Conservation (phyloP, 495 filamentous ascomycete species). For the Lichina pygmaea region DNA sequence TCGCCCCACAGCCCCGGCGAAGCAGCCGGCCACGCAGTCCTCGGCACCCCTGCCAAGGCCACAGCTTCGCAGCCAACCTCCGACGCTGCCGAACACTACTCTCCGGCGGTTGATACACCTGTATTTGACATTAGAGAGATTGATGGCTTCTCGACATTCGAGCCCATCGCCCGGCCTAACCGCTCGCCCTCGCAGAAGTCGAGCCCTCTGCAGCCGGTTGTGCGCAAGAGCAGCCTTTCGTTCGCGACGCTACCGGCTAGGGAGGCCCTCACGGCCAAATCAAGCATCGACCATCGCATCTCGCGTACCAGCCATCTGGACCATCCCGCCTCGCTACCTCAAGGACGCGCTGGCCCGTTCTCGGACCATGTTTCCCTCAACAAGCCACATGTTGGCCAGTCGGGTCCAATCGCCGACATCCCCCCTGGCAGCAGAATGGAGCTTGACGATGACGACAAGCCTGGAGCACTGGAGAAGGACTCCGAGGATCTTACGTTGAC, state of each 20-base stretch:
- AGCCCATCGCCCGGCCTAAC: background rate
- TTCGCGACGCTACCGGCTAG: conserved; percentile 81
- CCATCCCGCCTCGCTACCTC: conserved; percentile 19
- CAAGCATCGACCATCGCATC: conserved; percentile 45
- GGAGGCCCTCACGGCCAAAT: conserved; percentile 53
- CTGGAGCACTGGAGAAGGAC: conserved; percentile 8
- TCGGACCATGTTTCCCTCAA: conserved; percentile 36
- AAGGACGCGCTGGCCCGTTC: conserved; percentile 26
- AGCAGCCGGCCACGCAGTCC: too few relatives aligned
- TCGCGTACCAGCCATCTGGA: conserved; percentile 66
- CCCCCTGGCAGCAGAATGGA: conserved; percentile 6
- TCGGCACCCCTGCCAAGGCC: too few relatives aligned
- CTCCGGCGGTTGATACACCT: too few relatives aligned
- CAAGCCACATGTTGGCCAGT: conserved; percentile 3
- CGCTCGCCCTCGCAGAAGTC: conserved; percentile 32
- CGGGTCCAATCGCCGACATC: conserved; percentile 15
- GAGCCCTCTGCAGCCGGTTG: conserved; percentile 28
- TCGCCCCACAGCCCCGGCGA: too few relatives aligned
- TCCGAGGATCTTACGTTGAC: conserved; percentile 15
- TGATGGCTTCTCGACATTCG: too few relatives aligned
- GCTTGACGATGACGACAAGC: conserved; percentile 32
- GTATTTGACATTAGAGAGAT: too few relatives aligned
- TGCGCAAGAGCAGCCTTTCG: conserved; percentile 79
- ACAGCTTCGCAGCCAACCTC: too few relatives aligned
- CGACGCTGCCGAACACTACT: too few relatives aligned